Evolutionary conservation across 345 rosid genomes (phyloP).

Genomic region (Odontarrhena argentea): DNA sequence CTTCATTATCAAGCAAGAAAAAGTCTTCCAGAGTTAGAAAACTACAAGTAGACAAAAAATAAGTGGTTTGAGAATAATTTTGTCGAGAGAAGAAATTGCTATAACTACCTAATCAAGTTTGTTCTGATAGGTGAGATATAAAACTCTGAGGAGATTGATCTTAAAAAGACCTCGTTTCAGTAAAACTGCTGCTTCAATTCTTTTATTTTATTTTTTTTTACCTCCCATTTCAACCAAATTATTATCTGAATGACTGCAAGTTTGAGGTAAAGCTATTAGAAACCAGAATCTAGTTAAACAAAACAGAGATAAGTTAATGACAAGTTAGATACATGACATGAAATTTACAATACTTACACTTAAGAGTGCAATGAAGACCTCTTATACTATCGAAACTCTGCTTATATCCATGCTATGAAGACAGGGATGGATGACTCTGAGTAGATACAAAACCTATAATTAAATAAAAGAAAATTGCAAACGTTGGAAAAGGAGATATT

Average conservation of each 20-base stretch:
- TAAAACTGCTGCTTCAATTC: constrained; percentile 78
- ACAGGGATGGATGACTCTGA: constrained; percentile 82
- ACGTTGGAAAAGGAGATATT: not conserved
- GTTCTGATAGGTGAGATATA: constrained; percentile 61
- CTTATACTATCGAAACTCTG: constrained; percentile 74
- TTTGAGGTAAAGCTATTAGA: not conserved
- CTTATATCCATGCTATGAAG: constrained; percentile 82
- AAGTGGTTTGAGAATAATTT: constrained; percentile 15
- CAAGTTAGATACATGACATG: not conserved
- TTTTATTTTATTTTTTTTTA: constrained; percentile 72
- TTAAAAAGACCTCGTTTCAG: constrained; percentile 87
- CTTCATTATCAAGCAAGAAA: constrained; percentile 89
- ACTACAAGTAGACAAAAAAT: constrained; percentile 43
- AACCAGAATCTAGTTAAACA: too few relatives aligned
- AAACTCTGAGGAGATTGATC: constrained; percentile 69
- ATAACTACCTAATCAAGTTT: constrained; percentile 68
- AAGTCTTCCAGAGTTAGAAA: constrained; percentile 86
- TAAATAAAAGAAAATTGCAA: constrained; percentile 16
- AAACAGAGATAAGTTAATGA: too few relatives aligned
- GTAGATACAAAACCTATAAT: constrained; percentile 81
- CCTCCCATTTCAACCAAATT: constrained; percentile 77
- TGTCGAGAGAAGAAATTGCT: not conserved
- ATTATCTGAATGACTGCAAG: constrained; percentile 86
- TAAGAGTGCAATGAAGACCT: constrained; percentile 59
- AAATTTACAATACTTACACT: constrained; percentile 60